Conservation (phyloP, 805 yeast genomes). For the Saccharomycopsis babjevae region DNA sequence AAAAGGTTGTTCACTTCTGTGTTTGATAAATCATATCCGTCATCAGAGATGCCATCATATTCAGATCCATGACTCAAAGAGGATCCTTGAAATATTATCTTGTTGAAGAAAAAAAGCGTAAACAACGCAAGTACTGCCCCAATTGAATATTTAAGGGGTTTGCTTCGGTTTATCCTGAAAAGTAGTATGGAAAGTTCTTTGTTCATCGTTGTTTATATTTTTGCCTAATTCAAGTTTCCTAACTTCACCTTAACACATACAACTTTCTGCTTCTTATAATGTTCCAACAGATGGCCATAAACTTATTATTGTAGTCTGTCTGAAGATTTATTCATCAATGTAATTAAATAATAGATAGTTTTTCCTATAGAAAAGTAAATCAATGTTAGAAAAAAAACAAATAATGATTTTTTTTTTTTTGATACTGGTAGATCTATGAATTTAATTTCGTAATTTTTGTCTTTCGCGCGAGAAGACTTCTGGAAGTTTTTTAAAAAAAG, state of each 20-base stretch:
- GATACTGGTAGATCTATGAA: not conserved
- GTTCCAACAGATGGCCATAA: too few relatives aligned
- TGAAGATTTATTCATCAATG: too few relatives aligned
- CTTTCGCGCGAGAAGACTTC: not conserved
- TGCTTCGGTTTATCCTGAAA: conserved; percentile 2
- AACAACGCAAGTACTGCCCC: not conserved
- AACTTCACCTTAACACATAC: not conserved
- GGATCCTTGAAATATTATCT: not conserved
- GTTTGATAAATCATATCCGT: conserved; percentile 10
- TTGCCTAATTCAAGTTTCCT: not conserved
- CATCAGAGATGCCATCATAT: conserved; percentile 2
- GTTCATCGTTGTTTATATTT: not conserved
- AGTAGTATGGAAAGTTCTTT: not conserved
- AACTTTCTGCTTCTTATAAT: not conserved
- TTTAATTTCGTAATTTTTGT: not conserved
- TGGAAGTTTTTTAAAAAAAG: not conserved
- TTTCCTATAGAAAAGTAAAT: too few relatives aligned
- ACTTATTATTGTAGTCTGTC: too few relatives aligned
- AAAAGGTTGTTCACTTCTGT: conserved; percentile 15
- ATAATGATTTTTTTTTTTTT: not conserved
- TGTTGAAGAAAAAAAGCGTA: not conserved
- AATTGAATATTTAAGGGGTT: conserved; percentile 1
- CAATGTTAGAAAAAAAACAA: not conserved
- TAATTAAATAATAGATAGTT: too few relatives aligned
- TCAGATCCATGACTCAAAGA: not conserved